A percentile compares a stretch with the other conserved stretches of the same genome.
These are phyloP conservation scores for Candida pseudofarinosa DNA, from an alignment of 805 yeast genomes.

Conservation along the genomic window DNA sequence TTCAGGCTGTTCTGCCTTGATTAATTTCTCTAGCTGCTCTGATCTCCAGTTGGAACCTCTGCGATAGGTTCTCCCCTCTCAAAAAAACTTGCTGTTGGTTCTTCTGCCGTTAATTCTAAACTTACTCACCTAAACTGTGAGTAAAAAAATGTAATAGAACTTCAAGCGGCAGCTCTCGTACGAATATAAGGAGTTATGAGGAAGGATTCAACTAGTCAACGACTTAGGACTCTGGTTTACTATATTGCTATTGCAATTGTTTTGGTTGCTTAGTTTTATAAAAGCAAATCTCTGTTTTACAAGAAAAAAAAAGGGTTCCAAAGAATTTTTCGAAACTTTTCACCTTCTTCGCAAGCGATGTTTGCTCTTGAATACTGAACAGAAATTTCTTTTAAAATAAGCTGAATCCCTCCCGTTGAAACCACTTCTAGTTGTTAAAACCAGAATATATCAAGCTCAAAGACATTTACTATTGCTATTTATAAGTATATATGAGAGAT, in stretches of 20 bases:
- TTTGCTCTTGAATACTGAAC: background rate
- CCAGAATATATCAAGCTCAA: too few species aligned
- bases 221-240: background rate
- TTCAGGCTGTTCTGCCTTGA: background rate
- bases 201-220: background rate
- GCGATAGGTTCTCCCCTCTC: background rate
- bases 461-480: too few species aligned
- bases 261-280: background rate
- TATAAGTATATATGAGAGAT: background rate
- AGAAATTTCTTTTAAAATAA: too few species aligned
- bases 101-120: background rate
- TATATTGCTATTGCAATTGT: background rate
- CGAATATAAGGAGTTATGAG: slow-evolving; percentile 3
- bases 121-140: slow-evolving; percentile 33
- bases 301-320: background rate
- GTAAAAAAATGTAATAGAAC: slow-evolving; percentile 19
- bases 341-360: background rate
- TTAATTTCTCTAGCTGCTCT: background rate
- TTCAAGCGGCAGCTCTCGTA: slow-evolving; percentile 47
- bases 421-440: too few species aligned
- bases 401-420: too few species aligned
- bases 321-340: background rate
- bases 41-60: background rate
- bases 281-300: background rate
- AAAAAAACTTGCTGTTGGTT: background rate